These are phyloP conservation scores for Leccinum pellstonianum DNA, from an alignment of 768 basidiomycete genomes.

Conservation along the genomic window DNA sequence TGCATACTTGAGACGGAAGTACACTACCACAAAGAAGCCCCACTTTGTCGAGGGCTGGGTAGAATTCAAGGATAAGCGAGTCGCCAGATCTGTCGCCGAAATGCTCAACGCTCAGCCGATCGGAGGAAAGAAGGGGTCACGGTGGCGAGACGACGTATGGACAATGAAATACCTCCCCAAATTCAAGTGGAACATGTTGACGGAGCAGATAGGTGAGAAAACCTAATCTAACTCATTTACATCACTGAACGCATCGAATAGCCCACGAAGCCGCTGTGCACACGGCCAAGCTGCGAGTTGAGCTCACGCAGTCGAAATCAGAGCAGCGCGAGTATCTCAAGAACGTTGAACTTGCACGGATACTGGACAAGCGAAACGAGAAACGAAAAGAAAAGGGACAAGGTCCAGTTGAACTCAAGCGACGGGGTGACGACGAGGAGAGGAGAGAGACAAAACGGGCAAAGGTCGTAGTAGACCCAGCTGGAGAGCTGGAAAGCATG, in stretches of 20 bases:
- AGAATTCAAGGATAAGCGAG: slow-evolving; percentile 92
- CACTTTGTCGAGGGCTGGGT: slow-evolving; percentile 98
- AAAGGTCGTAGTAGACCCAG: slow-evolving; percentile 4
- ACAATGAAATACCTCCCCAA: slow-evolving; percentile 98
- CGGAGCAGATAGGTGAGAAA: slow-evolving; percentile 92
- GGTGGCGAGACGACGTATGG: slow-evolving; percentile 98
- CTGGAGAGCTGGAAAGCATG: slow-evolving; percentile 40
- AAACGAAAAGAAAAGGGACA: slow-evolving; percentile 60
- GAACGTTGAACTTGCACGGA: slow-evolving; percentile 90
- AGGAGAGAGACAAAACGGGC: slow-evolving; percentile 17
- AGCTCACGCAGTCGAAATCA: slow-evolving; percentile 79
- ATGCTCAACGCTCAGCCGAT: slow-evolving; percentile 97
- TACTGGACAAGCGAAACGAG: slow-evolving; percentile 77
- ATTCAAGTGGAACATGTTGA: slow-evolving; percentile 99
- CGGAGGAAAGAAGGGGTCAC: slow-evolving; percentile 85
- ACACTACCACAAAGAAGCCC: slow-evolving; percentile 78
- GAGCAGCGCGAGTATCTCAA: slow-evolving; percentile 93
- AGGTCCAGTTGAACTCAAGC: slow-evolving; percentile 37
- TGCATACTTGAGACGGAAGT: slow-evolving; percentile 80
- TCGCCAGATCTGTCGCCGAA: slow-evolving; percentile 86
- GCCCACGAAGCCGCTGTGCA: slow-evolving; percentile 93
- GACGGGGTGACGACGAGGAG: slow-evolving; percentile 10
- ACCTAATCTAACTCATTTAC: background rate
- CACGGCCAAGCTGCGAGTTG: slow-evolving; percentile 84
- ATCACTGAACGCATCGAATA: slow-evolving; percentile 33